phyloP scores from a whole-genome alignment of 441 rosid species.

The Gossypium gossypioides region DNA sequence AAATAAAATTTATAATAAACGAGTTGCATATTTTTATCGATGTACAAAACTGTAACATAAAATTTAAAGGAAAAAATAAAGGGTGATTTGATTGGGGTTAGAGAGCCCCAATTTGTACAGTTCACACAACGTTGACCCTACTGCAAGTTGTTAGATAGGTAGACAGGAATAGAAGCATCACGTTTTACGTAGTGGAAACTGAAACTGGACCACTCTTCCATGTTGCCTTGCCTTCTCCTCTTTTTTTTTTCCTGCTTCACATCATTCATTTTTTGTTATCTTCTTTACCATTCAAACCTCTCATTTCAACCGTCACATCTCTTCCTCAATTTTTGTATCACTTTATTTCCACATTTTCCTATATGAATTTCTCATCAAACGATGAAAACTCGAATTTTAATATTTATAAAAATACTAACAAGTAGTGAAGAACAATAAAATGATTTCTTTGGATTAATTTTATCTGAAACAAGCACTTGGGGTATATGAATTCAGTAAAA shows the following conservation, averaged over 20 bases:
- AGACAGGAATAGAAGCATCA: neutral
- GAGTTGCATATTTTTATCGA: no score
- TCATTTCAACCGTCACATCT: neutral
- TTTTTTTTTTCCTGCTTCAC: neutral
- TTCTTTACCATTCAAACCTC: neutral
- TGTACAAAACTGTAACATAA: no score
- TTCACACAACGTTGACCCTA: slow-evolving; percentile 2
- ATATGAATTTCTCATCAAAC: no score
- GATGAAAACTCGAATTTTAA: no score
- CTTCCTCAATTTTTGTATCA: neutral
- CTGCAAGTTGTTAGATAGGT: neutral
- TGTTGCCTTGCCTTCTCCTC: neutral
- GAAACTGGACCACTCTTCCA: slow-evolving; percentile 3
- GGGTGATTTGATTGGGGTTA: neutral
- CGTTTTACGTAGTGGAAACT: slow-evolving; percentile 9
- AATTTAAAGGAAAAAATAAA: no score
- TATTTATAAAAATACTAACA: no score
- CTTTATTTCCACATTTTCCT: no score
- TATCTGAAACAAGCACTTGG: neutral
- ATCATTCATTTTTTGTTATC: neutral
- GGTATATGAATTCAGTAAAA: neutral
- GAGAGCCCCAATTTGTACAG: neutral
- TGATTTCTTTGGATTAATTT: neutral
- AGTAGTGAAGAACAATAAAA: neutral
- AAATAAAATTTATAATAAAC: no score